These are phyloP conservation scores for Xanthoceras sorbifolium DNA, from an alignment of 345 rosid species.

Conservation along the genomic window DNA sequence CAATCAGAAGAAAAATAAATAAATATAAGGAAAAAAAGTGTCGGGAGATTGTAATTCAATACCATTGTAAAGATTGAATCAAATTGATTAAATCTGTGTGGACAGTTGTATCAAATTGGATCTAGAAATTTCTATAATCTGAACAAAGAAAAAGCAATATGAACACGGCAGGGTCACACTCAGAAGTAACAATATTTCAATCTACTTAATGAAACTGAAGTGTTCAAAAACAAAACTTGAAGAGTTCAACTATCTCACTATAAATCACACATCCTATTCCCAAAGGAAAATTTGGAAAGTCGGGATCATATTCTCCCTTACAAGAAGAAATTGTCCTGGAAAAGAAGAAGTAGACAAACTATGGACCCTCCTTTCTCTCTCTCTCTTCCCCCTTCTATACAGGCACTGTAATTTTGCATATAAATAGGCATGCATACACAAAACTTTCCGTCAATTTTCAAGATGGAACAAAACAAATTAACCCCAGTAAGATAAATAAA, in stretches of 20 bases:
- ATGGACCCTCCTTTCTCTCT: not conserved
- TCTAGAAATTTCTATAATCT: not conserved
- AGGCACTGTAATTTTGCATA: not conserved
- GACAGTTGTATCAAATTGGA: not conserved
- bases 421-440: slow-evolving; percentile 3
- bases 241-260: not conserved
- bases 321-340: too few species aligned
- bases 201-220: not conserved
- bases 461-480: not conserved
- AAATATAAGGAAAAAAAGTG: not conserved
- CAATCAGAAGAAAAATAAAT: slow-evolving; percentile 10
- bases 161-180: not conserved
- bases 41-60: not conserved
- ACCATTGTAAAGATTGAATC: not conserved
- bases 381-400: not conserved
- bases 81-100: not conserved
- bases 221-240: not conserved
- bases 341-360: too few species aligned
- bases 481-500: not conserved
- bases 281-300: too few species aligned
- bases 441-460: not conserved
- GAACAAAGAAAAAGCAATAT: not conserved
- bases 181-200: not conserved
- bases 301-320: too few species aligned
- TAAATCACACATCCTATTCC: not conserved